Evolutionary conservation across 768 basidiomycete species (phyloP), one percentile per base, ranked within the genome.

Genomic region (Naganishia antarctica): DNA sequence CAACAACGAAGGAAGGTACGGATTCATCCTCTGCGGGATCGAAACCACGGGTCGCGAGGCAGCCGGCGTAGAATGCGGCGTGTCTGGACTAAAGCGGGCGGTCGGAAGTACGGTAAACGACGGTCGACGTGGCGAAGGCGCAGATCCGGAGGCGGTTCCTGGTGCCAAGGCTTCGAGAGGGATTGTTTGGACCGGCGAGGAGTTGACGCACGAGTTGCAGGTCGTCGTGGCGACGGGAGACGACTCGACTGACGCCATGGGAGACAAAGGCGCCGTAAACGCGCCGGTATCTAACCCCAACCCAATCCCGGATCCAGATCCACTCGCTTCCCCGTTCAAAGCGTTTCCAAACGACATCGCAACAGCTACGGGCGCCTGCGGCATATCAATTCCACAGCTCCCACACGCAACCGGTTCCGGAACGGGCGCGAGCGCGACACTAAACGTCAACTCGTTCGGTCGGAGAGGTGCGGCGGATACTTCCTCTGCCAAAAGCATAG

Each of bases 1-100:
- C 48, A 74, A 68, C 16, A 74, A 59, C 15, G 68, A 48, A 31
- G 63, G 43, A n/a, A 70, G 43, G 32, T 64, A 63, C 11, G 69
- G 61, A 23, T 70, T 71, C 53, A 57, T 37, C 13, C 53, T 32
- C 26, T 57, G 53, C n/a, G 53, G 53, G 37, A 57, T 57, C 18
- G 53, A 57, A 15, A 57, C 15, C 21, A 57, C 25, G 7, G 53
- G 53, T 57, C 9, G 32, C 34, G 37, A 57, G 15, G 23, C 21
- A 34, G 32, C 16, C 4, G 53, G 53, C 15, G 53, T 57, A 18
- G 53, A 40, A 16, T 57, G 53, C 15, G 53, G 53, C 5, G 53
- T 57, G 53, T 57, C 53, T 2, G 53, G 53, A 3, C 37, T 57
- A 7, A 25, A 25, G 6, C 34, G 32, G 31, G 53, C 5, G 2